Evolutionary conservation across 2,329 filamentous ascomycete genomes (phyloP).

Genomic region (Fusarium brachygibbosum): DNA sequence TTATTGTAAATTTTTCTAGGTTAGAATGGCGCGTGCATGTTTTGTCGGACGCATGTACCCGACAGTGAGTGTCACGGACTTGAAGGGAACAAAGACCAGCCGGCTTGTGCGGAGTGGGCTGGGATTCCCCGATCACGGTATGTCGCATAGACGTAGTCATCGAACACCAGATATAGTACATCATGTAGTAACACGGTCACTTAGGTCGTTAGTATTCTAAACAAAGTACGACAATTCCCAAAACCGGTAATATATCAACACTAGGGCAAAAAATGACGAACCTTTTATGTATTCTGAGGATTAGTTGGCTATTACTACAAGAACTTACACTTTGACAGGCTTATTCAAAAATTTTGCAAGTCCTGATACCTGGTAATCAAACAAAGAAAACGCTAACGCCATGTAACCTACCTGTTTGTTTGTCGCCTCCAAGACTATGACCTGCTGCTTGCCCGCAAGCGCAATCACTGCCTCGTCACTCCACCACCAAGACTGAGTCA

Average conservation of each 20-base stretch:
- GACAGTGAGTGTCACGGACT: background rate
- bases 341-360: no score
- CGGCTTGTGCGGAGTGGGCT: no score
- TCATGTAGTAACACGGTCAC: background rate
- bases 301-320: no score
- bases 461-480: background rate
- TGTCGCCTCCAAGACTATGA: background rate
- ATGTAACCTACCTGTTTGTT: no score
- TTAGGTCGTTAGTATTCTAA: background rate
- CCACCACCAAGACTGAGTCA: background rate
- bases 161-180: background rate
- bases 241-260: no score
- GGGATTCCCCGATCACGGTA: background rate
- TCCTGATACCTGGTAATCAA: no score
- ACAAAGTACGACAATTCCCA: background rate
- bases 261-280: no score
- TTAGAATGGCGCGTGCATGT: background rate
- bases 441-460: background rate
- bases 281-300: no score
- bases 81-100: background rate
- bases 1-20: background rate
- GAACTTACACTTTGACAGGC: no score
- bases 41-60: background rate
- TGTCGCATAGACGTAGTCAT: background rate
- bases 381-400: background rate